These are phyloP conservation scores for Ananas comosus DNA, from an alignment of 176 grass and related monocot species.

Conservation along the genomic window DNA sequence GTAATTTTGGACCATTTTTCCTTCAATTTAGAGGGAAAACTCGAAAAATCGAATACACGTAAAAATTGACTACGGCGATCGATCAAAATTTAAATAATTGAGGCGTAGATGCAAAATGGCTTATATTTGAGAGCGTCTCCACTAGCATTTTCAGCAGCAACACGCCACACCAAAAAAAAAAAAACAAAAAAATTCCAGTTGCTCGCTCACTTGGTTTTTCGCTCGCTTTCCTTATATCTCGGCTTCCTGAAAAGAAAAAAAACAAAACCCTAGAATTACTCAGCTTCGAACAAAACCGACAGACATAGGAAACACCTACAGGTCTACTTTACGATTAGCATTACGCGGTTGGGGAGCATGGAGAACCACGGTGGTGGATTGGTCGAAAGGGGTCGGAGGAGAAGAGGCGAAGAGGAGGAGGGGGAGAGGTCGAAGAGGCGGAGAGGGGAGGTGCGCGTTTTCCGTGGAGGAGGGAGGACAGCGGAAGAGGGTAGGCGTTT, in stretches of 20 bases:
- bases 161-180: background rate
- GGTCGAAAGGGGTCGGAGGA: background rate
- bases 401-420: too few species aligned
- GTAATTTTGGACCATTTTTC: too few species aligned
- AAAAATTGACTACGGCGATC: too few species aligned
- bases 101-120: too few species aligned
- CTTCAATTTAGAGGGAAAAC: too few species aligned
- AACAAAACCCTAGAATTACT: too few species aligned
- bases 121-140: too few species aligned
- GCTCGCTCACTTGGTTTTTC: background rate
- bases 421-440: too few species aligned
- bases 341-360: conserved; percentile 4
- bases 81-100: too few species aligned
- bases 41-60: too few species aligned
- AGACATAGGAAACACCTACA: background rate
- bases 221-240: background rate
- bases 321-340: background rate
- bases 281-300: background rate
- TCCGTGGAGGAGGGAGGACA: background rate
- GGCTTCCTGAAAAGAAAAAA: background rate
- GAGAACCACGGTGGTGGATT: background rate
- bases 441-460: background rate
- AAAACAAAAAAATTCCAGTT: background rate
- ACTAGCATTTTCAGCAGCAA: too few species aligned
- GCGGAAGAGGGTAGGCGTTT: background rate